Evolutionary conservation across 75 land plant species (phyloP), one percentile per base, ranked within the genome.

Genomic region (Selaginella tamariscina): DNA sequence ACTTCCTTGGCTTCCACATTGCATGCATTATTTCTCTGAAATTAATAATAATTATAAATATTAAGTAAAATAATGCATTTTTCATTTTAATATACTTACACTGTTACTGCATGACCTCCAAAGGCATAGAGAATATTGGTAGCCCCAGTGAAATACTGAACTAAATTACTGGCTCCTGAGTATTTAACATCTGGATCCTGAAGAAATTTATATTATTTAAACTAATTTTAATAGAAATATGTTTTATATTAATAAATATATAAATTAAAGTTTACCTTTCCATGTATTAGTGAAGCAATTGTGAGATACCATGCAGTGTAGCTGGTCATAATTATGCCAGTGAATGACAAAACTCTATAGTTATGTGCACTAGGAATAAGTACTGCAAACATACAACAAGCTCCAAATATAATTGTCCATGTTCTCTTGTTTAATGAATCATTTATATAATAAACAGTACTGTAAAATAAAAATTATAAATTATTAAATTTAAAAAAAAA

Each of bases 281-380:
- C 62, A n/a, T 59, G 23, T 2, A 26, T 27, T 23, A 59, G 9
- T 8, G 62, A 8, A n/a, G 62, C 21, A 8, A 59, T 23, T 2
- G 62, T 59, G 24, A 59, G 62, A 59, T 59, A 59, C 62, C 62
- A 59, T n/a, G 62, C 62, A 2, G 62, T 59, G 62, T 59, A 59
- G 62, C 18, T 59, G 26, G 62, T 59, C 62, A 59, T 59, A 21
- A 26, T 5, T 2, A 59, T 59, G 9, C 62, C 62, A 5, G 62
- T 2, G 26, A 59, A 59, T 5, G 23, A 59, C 21, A 21, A 59
- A 23, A 59, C 26, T 27, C 62, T 21, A n/a, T 59, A 59, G 26
- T 59, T 59, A 8, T 27, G 62, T 9, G 26, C 62, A n/a, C 27
- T 59, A 8, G 62, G 62, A 21, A 59, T 59, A 21, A 59, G 26